Base-by-base conservation (phyloP, 1,284 basidiomycete species). In the Xerocomus minutiporus region DNA sequence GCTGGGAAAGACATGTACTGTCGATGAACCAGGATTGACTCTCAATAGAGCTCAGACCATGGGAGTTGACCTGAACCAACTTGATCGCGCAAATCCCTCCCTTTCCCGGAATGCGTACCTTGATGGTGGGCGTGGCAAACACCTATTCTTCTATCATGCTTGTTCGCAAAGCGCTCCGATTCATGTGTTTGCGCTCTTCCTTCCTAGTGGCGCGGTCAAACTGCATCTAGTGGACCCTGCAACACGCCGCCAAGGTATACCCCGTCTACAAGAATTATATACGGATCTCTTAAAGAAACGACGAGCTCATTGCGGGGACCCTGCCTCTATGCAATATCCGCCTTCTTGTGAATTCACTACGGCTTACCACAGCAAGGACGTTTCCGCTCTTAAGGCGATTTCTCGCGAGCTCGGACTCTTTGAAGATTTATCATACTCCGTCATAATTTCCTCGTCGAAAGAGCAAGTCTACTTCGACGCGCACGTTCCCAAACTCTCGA, bases 201-300 rank as follows among this genome's bases (percentile, higher is more conserved):
- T 86, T 41, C 90, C 91, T 0, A 75, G 71, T n/a, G 84, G 85
- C 0, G 62, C 74, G 7, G 86, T 88, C 42, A 87, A 87, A 62
- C 75, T 98, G 2, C 95, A 96, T 68, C 75, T 98, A 47, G 93
- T 98, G 46, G 96, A 99, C 70, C 86, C 86, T 39, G 91, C 93
- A 9, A 83, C 86, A 13, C 83, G 87, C 46, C 84, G 93, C 25
- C 93, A 97, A 65, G 80, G 84, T 3, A 83, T 97, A 29, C 79
- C 86, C 2, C 87, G 84, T 50, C 78, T 97, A 13, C 76, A 85
- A 40, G 86, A 88, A 41, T 76, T 82, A 51, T 99, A 98, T 64
- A 62, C 66, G 0, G 76, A 86, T 57, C 68, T 84, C 54, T 54
- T 50, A 48, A 69, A 75, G 56, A 77, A 84, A 68, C 76, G 80